phyloP scores from a whole-genome alignment of 257 asterid genomes.

The Rehmannia glutinosa region DNA sequence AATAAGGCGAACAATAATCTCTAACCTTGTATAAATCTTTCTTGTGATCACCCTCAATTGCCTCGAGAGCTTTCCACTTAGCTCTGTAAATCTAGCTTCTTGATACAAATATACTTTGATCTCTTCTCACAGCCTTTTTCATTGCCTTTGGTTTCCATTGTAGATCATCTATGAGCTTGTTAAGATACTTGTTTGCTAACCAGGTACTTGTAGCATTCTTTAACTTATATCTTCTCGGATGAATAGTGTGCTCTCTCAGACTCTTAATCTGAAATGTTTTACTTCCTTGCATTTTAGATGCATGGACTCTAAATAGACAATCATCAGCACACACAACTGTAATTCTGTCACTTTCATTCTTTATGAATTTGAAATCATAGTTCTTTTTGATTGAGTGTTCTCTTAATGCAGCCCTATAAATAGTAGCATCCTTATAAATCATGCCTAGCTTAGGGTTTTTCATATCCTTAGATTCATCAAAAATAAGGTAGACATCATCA shows the following conservation, averaged over 20 bases:
- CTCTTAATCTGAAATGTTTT: not conserved
- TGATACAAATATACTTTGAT: no score
- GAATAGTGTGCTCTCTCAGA: not conserved
- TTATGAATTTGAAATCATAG: not conserved
- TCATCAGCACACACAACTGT: no score
- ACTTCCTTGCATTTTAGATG: not conserved
- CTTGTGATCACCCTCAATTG: no score
- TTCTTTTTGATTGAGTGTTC: not conserved
- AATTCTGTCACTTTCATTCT: no score
- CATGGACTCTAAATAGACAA: not conserved
- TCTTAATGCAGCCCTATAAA: not conserved
- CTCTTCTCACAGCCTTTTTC: no score
- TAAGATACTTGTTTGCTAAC: not conserved
- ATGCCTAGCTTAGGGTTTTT: not conserved
- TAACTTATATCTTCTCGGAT: not conserved
- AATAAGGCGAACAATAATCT: no score
- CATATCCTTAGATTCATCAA: not conserved
- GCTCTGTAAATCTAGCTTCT: no score
- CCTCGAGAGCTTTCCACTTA: no score
- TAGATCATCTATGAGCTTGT: not conserved
- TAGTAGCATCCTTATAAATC: no score
- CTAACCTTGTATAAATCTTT: no score
- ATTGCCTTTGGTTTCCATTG: not conserved
- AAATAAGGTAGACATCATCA: not conserved
- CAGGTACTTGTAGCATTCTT: not conserved